Base-by-base conservation (phyloP, 2,329 filamentous ascomycete species). In the Furcasterigmium furcatum region DNA sequence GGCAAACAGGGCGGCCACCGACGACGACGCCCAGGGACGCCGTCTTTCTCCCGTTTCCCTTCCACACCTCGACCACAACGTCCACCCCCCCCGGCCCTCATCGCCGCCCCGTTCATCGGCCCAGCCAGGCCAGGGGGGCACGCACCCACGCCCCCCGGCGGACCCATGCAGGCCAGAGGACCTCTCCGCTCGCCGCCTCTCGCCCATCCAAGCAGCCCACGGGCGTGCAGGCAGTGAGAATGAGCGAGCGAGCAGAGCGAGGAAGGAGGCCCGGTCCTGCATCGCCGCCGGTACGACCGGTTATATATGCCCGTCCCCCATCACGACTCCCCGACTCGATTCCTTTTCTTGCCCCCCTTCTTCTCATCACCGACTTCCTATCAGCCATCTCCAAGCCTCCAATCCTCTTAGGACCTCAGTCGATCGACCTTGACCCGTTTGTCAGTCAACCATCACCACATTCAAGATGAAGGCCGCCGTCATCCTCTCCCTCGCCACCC, bases 401-500 rank as follows among this genome's bases (percentile, higher is more conserved):
- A 41, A 42, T 34, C 49, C 47, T 48, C 51, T 44, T 46, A 47
- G 43, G 46, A 51, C 45, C 39, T 48, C 46, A 50, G 44, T 49
- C 47, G 49, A 51, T 46, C 45, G 51, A 51, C 51, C 46, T 43
- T 38, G 16, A 41, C 29, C 44, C 22, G 14, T 16, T 38, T 19
- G 5, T 21, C 22, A 39, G 21, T 30, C 41, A 34, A 34, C 19
- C 32, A 30, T 36, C 43, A 34, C 27, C 50, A 46, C 48, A 44
- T 50, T 57, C 60, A 67, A 58, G 41, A 72, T 72, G 70, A 71
- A 72, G 65, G 56, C 63, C 58, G 55, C 61, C 54, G 56, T 61
- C 50, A 52, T 66, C 52, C 61, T 71, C 39, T 64, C 63, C 38
- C 55, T 70, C 46, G 63, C 60, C 49, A 63, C 62, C 49, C 54